Base-by-base conservation (phyloP, 2,329 filamentous ascomycete species). In the Ophiostoma australiae region DNA sequence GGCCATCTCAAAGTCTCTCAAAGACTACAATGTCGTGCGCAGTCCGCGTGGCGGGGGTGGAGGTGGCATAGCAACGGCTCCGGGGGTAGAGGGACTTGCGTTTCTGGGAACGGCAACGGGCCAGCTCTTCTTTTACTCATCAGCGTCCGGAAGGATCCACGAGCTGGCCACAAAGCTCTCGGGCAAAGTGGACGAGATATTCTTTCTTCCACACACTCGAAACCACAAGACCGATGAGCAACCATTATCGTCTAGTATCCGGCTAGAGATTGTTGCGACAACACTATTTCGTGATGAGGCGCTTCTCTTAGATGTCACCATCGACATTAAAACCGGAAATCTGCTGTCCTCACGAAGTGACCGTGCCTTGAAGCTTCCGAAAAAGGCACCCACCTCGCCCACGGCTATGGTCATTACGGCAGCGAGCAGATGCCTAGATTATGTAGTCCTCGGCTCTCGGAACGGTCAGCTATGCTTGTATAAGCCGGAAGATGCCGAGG, bases 371-470 rank as follows among this genome's bases (percentile, higher is more conserved):
- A 66, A 69, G 8, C 23, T 73, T 10, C 70, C 69, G 6, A 71
- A 61, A 4, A 71, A 70, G 13, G 63, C 70, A 1, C 67, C 72
- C 1, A 33, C 67, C 2, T 71, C 72, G 10, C 44, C 67, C 5
- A 55, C 70, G 1, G 23, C 70, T 23, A 70, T 71, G 48, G 52
- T 69, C 44, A 67, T 74, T 6, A 73, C 74, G 1, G 71, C 72
- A 2, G 73, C 72, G 17, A 67, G 69, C 44, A 68, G 71, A 3
- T 75, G 72, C 44, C 8, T 39, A 5, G 70, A 68, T 23, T 76
- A 81, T n/a, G 77, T 89, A 17, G 75, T 88, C 55, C 78, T 89
- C 4, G 87, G 87, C 13, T 87, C 85, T 0, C 81, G 86, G 1
- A 82, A 82, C 58, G 87, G 87, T 1, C 82, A 79, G 44, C 75